phyloP scores from a whole-genome alignment of 1,284 basidiomycete species.

The Ustilago lituana region DNA sequence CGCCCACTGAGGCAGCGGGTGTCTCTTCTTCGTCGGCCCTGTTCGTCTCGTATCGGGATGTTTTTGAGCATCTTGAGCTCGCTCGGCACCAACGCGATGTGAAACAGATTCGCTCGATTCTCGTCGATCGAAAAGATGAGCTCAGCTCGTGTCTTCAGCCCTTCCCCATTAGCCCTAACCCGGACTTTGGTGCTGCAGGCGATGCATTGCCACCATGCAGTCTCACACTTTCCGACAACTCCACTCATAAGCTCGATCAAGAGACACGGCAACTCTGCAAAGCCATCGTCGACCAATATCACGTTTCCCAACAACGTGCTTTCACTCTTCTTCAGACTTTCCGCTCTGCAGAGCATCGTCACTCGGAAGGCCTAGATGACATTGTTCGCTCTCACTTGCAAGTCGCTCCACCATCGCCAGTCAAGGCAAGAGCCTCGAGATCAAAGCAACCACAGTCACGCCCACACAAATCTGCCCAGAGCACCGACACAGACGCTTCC shows the following conservation, averaged over 20 bases:
- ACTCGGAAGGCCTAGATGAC: slow-evolving; percentile 57
- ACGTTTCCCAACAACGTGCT: slow-evolving; percentile 80
- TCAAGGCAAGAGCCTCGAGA: slow-evolving; percentile 10
- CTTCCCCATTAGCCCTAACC: slow-evolving; percentile 17
- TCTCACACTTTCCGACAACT: slow-evolving; percentile 75
- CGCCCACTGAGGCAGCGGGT: slow-evolving; percentile 11
- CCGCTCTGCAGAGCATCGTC: slow-evolving; percentile 79
- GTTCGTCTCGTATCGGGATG: slow-evolving; percentile 55
- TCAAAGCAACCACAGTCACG: slow-evolving; percentile 8
- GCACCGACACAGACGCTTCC: slow-evolving; percentile 2
- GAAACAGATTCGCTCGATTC: slow-evolving; percentile 34
- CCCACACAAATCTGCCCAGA: slow-evolving; percentile 1
- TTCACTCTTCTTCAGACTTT: slow-evolving; percentile 78
- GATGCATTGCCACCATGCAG: slow-evolving; percentile 57
- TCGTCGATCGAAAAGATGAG: slow-evolving; percentile 30
- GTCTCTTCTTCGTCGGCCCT: slow-evolving; percentile 10
- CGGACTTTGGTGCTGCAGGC: slow-evolving; percentile 7
- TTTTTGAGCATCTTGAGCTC: slow-evolving; percentile 60
- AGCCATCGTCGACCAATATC: slow-evolving; percentile 76
- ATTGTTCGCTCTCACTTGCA: slow-evolving; percentile 19
- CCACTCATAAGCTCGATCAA: slow-evolving; percentile 72
- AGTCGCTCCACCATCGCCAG: slow-evolving; percentile 11
- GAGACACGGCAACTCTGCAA: slow-evolving; percentile 76
- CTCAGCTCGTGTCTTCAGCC: slow-evolving; percentile 49
- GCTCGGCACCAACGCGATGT: slow-evolving; percentile 40